phyloP scores from a whole-genome alignment of 148 eudicot species.

The Rhododendron vialii region DNA sequence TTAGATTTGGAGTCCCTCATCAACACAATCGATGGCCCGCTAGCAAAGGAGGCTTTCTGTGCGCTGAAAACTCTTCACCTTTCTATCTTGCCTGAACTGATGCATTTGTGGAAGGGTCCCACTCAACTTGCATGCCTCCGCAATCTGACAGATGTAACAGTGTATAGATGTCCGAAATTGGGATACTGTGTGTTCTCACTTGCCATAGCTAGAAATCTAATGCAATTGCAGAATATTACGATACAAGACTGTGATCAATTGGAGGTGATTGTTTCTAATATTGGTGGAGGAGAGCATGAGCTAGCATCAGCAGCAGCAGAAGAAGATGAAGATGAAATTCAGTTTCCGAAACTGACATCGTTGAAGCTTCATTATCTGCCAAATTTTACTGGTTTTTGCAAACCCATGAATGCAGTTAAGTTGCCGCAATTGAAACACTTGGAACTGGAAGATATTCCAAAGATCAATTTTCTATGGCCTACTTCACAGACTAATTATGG shows the following conservation, averaged over 20 bases:
- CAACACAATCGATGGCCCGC: neutral
- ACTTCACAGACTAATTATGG: neutral
- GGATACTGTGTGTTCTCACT: neutral
- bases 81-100: neutral
- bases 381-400: neutral
- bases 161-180: neutral
- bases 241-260: neutral
- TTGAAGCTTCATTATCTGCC: neutral
- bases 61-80: neutral
- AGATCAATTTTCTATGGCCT: neutral
- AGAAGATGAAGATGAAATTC: neutral
- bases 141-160: neutral
- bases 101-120: neutral
- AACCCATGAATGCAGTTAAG: neutral
- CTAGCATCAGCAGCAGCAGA: neutral
- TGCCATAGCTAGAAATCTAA: neutral
- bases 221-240: neutral
- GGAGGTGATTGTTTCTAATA: neutral
- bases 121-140: slow-evolving; percentile 1
- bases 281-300: neutral
- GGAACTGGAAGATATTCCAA: neutral
- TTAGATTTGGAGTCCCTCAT: slow-evolving; percentile 5
- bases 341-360: neutral
- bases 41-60: neutral
- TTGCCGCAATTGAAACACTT: neutral